Evolutionary conservation across 768 basidiomycete species (phyloP).

Genomic region (Serendipita indica): DNA sequence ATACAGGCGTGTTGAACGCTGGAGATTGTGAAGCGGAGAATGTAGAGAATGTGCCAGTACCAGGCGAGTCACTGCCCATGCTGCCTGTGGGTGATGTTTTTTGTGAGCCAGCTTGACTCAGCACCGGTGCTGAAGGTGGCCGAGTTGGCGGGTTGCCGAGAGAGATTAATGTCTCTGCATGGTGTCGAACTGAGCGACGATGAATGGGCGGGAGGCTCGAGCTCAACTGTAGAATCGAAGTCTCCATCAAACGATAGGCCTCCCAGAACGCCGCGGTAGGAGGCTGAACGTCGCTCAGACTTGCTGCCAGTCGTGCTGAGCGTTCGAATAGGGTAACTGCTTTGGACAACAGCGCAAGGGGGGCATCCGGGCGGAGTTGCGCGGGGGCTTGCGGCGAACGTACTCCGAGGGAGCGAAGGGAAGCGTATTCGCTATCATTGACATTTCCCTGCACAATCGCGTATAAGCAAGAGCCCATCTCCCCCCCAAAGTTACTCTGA

Average conservation of each 20-base stretch:
- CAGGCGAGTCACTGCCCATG: not conserved
- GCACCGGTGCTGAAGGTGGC: conserved; percentile 31
- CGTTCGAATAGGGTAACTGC: conserved; percentile 61
- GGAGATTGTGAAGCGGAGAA: not conserved
- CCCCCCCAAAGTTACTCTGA: not conserved
- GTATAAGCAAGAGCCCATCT: conserved; percentile 3
- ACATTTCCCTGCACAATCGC: conserved; percentile 40
- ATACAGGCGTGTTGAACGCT: not conserved
- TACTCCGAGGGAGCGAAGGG: conserved; percentile 44
- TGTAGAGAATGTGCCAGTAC: not conserved
- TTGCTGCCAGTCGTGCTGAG: conserved; percentile 41
- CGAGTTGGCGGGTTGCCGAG: conserved; percentile 36
- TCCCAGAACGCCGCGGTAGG: conserved; percentile 33
- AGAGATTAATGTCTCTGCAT: conserved; percentile 40
- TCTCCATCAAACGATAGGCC: conserved; percentile 47
- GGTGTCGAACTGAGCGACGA: conserved; percentile 24
- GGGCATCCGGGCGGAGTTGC: conserved; percentile 37
- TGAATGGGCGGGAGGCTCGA: conserved; percentile 24
- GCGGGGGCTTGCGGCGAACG: conserved; percentile 34
- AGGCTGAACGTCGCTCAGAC: conserved; percentile 12
- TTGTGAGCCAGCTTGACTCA: not conserved
- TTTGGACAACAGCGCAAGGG: conserved; percentile 55
- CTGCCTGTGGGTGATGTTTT: not conserved
- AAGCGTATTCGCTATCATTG: conserved; percentile 34
- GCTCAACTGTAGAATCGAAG: conserved; percentile 44